These are phyloP conservation scores for Parafenestella ontariensis DNA, from an alignment of 2,329 filamentous ascomycete genomes.

Conservation along the genomic window DNA sequence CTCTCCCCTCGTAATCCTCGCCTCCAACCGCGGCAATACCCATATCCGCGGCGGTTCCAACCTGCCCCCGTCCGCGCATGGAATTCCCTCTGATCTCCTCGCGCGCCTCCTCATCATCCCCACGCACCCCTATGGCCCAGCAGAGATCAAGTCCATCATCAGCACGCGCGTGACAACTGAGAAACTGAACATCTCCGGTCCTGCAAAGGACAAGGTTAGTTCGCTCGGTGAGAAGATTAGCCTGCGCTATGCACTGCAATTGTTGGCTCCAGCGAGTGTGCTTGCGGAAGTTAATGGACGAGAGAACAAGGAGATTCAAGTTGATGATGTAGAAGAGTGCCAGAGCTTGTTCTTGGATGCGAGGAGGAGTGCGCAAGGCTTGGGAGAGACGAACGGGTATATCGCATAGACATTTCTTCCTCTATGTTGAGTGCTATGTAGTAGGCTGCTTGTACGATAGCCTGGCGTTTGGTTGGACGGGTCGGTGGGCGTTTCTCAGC, in stretches of 20 bases:
- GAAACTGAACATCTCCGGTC: constrained; percentile 77
- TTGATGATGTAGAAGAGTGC: constrained; percentile 63
- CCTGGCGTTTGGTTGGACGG: constrained; percentile 17
- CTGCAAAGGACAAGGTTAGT: constrained; percentile 85
- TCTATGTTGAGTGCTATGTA: neutral
- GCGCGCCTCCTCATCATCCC: constrained; percentile 95
- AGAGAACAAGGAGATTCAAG: constrained; percentile 57
- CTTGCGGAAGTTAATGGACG: constrained; percentile 73
- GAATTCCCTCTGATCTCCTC: constrained; percentile 91
- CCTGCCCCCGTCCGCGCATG: constrained; percentile 74
- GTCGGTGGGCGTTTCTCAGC: constrained; percentile 9
- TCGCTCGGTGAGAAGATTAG: constrained; percentile 88
- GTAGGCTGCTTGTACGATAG: constrained; percentile 14
- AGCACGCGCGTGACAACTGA: constrained; percentile 83
- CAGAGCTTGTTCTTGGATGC: constrained; percentile 58
- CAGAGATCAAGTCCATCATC: constrained; percentile 94
- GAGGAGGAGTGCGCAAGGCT: constrained; percentile 53
- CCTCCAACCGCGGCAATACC: constrained; percentile 93
- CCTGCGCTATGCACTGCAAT: constrained; percentile 89
- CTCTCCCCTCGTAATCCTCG: constrained; percentile 95
- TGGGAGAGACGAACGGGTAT: constrained; percentile 39
- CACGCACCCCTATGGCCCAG: constrained; percentile 84
- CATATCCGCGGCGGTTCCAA: constrained; percentile 85
- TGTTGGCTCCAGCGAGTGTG: constrained; percentile 89
- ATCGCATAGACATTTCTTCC: constrained; percentile 36